These are phyloP conservation scores for Sclerotinia nivalis DNA, from an alignment of 2,329 filamentous ascomycete species.

Conservation along the genomic window DNA sequence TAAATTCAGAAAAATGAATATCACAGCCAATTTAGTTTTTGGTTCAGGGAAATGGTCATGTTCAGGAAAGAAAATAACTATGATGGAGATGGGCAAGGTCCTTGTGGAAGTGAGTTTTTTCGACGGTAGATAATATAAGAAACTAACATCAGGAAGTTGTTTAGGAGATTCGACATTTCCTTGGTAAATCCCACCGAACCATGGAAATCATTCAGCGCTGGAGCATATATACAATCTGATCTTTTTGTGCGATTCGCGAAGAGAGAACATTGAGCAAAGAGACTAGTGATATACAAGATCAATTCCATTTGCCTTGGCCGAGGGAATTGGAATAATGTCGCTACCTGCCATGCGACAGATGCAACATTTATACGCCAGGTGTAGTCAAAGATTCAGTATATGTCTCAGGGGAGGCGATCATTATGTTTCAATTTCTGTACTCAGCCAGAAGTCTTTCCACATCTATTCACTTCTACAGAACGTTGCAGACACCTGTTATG, in stretches of 20 bases:
- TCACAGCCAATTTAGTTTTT: conserved; percentile 48
- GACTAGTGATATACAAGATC: not conserved
- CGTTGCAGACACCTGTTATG: not conserved
- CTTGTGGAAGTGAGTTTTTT: conserved; percentile 46
- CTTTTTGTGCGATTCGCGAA: not conserved
- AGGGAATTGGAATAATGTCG: too few species aligned
- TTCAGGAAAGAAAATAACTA: conserved; percentile 49
- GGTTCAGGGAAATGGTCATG: conserved; percentile 48
- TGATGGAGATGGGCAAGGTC: conserved; percentile 52
- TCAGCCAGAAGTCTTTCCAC: too few species aligned
- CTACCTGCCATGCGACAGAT: not conserved
- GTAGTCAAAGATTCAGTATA: not conserved
- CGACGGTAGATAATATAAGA: not conserved
- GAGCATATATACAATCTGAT: not conserved
- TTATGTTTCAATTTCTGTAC: not conserved
- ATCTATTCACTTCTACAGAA: not conserved
- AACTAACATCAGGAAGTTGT: not conserved
- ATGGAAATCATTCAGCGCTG: not conserved
- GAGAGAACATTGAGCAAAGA: not conserved
- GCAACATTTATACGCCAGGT: not conserved
- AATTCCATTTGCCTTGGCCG: not conserved
- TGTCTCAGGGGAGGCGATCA: not conserved
- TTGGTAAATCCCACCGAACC: not conserved
- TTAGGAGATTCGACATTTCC: conserved; percentile 5
- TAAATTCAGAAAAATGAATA: conserved; percentile 40